phyloP scores from a whole-genome alignment of 2,329 filamentous ascomycete species.

The Diaporthe sp. region DNA sequence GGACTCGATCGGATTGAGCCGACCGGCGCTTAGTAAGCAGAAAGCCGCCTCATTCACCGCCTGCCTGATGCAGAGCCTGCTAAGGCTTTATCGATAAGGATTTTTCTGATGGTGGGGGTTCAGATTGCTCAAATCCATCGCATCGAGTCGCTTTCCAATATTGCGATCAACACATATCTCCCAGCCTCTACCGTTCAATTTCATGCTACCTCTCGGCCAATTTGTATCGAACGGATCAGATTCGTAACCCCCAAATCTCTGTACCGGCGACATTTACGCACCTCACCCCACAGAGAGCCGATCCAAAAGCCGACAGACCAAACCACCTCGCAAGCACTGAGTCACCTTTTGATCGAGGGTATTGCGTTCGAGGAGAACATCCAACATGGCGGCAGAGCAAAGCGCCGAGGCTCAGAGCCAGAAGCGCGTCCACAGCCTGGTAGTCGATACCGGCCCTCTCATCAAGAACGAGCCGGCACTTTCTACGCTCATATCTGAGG shows the following conservation, averaged over 20 bases:
- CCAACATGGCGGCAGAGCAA: slow-evolving; percentile 6
- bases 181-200: neutral
- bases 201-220: neutral
- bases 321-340: neutral
- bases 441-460: slow-evolving; percentile 92
- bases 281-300: neutral
- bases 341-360: neutral
- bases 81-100: neutral
- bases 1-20: neutral
- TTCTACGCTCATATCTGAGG: slow-evolving; percentile 83
- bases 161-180: neutral
- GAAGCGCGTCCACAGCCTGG: slow-evolving; percentile 85
- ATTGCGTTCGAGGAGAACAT: no score
- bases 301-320: neutral
- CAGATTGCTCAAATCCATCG: slow-evolving; percentile 13
- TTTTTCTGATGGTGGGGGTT: slow-evolving; percentile 25
- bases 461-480: slow-evolving; percentile 93
- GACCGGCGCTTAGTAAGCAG: neutral
- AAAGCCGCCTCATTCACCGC: neutral
- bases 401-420: slow-evolving; percentile 23
- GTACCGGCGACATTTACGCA: neutral
- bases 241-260: fast-evolving
- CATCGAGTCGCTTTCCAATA: neutral
- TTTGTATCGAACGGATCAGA: no score
- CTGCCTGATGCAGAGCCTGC: neutral